phyloP scores from a whole-genome alignment of 2,329 filamentous ascomycete genomes.

The Botrytis byssoidea region DNA sequence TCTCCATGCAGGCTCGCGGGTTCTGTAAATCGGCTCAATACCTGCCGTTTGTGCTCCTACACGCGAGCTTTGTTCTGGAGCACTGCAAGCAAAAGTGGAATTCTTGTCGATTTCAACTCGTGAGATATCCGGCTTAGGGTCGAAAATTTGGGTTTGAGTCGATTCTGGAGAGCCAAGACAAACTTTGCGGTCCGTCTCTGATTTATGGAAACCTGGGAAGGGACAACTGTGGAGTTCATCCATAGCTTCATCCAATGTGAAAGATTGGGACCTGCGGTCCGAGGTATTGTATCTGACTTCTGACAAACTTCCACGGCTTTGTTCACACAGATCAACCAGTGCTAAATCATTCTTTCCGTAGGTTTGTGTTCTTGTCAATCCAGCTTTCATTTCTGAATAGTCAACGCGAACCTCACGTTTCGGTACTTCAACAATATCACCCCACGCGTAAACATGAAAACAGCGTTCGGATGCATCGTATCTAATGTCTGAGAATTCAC shows the following conservation, averaged over 20 bases:
- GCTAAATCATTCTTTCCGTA: not conserved
- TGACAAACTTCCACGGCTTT: not conserved
- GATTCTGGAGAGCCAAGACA: conserved; percentile 17
- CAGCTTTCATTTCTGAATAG: conserved; percentile 17
- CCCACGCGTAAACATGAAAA: not conserved
- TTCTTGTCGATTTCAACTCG: not conserved
- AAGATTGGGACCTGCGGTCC: not conserved
- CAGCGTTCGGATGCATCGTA: conserved; percentile 15
- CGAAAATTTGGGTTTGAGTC: conserved; percentile 7
- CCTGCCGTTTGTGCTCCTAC: not conserved
- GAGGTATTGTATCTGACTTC: conserved; percentile 3
- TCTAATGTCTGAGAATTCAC: conserved; percentile 6
- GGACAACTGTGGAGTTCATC: not conserved
- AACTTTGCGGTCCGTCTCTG: not conserved
- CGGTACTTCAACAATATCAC: not conserved
- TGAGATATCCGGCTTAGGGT: not conserved
- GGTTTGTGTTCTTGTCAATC: conserved; percentile 17
- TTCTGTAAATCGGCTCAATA: not conserved
- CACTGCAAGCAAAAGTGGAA: not conserved
- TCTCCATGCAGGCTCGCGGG: conserved; percentile 6
- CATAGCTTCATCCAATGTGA: not conserved
- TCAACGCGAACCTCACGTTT: not conserved
- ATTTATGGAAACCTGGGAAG: not conserved
- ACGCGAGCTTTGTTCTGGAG: not conserved
- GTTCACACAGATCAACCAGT: conserved; percentile 1